Evolutionary conservation across 2,329 filamentous ascomycete genomes (phyloP), one percentile per base, ranked within the genome.

Genomic region (Pseudogymnoascus sp.): DNA sequence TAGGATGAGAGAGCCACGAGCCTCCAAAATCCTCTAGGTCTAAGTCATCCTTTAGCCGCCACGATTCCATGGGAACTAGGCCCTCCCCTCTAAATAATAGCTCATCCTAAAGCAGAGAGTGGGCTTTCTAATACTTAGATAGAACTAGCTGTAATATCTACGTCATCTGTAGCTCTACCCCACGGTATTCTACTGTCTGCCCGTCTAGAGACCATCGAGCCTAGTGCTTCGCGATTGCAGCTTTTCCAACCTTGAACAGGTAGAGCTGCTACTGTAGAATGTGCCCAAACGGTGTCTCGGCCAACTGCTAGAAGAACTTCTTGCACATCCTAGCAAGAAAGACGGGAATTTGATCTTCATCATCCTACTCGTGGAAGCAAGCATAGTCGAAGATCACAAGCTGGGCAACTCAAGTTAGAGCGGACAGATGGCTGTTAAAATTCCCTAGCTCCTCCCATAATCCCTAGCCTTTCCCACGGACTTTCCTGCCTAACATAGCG

Each of bases 251-350:
- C 33, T 59, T 0, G 26, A 59, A 59, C 26, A 59, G 50, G 2
- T 59, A 29, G 4, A 59, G 50, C 50, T 59, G 9, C 56, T 19
- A 68, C 26, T 67, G n/a, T 23, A 68, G 40, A 26, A 68, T 67
- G 13, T 68, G 37, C 3, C 61, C 56, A 29, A 68, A 67, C 4
- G 33, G 46, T 10, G 26, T 67, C 64, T 68, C 29, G 1, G 56
- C 59, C 26, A 66, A 38, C 35, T 66, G 38, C 19, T 65, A 9
- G 33, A 68, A 66, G 61, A 63, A 65, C 31, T 59, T 46, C 62
- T 64, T 62, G 26, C 15, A 67, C 13, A 67, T 64, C 15, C 56
- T 64, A 1, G 35, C 19, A 2, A 68, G 40, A 26, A 65, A 67
- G 13, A 60, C 33, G 17, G n/a, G n/a, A 33, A 67, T 35, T 64